Evolutionary conservation across 352 stramenopile genomes (phyloP).

Genomic region (Peronospora destructor): DNA sequence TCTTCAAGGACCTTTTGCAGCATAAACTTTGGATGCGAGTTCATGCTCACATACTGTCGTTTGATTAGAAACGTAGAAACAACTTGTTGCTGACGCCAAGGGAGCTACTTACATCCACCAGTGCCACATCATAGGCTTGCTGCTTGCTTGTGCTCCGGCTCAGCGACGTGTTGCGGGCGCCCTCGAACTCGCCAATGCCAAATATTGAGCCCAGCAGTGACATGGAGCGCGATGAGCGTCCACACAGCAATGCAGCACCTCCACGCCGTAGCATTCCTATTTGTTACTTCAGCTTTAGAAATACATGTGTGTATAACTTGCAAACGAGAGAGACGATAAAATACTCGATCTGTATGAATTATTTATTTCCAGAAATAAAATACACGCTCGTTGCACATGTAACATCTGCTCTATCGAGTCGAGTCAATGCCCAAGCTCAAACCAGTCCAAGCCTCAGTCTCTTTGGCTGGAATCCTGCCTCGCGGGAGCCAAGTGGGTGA

Average conservation of each 20-base stretch:
- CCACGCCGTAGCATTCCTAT: constrained; percentile 10
- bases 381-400: too few species aligned
- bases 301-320: not conserved
- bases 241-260: constrained; percentile 4
- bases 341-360: too few species aligned
- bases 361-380: too few species aligned
- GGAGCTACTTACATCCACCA: constrained; percentile 42
- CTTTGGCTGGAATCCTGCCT: too few species aligned
- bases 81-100: not conserved
- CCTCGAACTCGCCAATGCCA: constrained; percentile 77
- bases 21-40: constrained; percentile 67
- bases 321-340: too few species aligned
- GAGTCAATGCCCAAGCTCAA: too few species aligned
- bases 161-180: constrained; percentile 50
- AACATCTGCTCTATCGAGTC: too few species aligned
- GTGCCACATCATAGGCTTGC: constrained; percentile 61
- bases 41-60: constrained; percentile 69
- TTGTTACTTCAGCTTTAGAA: not conserved
- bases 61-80: constrained; percentile 20
- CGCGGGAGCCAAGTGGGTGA: too few species aligned
- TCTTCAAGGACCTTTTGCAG: constrained; percentile 59
- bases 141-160: constrained; percentile 51
- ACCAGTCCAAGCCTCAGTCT: too few species aligned
- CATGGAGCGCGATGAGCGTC: constrained; percentile 33
- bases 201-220: constrained; percentile 73